These are phyloP conservation scores for Urtica urens DNA, from an alignment of 306 rosid genomes.

Conservation along the genomic window DNA sequence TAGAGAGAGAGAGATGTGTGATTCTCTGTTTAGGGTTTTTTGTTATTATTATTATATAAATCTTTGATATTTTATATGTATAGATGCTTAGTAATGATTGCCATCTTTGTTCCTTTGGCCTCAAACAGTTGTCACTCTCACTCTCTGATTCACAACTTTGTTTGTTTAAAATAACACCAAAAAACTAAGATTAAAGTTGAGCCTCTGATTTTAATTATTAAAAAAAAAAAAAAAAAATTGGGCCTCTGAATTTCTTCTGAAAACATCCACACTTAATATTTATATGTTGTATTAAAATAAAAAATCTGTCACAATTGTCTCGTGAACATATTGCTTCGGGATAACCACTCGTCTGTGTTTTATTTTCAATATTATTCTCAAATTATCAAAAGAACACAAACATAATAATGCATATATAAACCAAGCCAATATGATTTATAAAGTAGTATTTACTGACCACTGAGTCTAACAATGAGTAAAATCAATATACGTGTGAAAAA, in stretches of 20 bases:
- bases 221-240: no score
- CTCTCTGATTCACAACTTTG: constrained; percentile 35
- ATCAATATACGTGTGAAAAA: no score
- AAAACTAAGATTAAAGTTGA: constrained; percentile 21
- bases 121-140: constrained; percentile 47
- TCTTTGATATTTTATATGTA: no score
- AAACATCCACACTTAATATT: neutral
- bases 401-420: no score
- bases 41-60: neutral
- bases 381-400: no score
- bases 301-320: constrained; percentile 14
- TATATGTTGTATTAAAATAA: neutral
- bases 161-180: constrained; percentile 8
- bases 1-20: neutral
- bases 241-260: constrained; percentile 6
- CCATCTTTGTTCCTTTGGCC: constrained; percentile 59
- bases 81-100: constrained; percentile 55
- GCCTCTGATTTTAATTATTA: no score
- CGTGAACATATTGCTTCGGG: constrained; percentile 25
- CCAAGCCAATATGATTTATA: no score
- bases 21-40: constrained; percentile 6
- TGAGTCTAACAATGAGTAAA: no score
- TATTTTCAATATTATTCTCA: no score
- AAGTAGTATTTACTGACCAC: no score
- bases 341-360: constrained; percentile 15